A percentile compares a stretch with the other conserved stretches of the same genome.
Evolutionary conservation across 306 rosid genomes (phyloP).

Genomic region (Mimosa pudica): DNA sequence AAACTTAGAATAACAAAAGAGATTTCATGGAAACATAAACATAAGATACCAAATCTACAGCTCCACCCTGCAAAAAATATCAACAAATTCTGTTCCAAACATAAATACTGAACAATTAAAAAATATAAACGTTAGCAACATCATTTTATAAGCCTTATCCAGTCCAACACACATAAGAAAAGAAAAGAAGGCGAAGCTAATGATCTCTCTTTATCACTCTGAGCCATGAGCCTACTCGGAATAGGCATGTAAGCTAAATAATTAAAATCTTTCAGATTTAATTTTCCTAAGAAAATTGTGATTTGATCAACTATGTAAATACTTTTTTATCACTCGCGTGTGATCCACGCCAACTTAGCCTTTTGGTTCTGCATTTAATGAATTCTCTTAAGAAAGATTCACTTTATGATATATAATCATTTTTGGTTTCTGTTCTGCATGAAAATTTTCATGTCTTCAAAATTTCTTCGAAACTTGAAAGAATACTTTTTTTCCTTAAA

Average conservation of each 20-base stretch:
- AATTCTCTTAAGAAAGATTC: not conserved
- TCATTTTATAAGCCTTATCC: not conserved
- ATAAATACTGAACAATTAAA: not conserved
- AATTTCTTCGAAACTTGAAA: too few species aligned
- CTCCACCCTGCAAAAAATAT: too few species aligned
- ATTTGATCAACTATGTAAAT: not conserved
- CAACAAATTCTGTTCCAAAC: too few species aligned
- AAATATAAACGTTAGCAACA: not conserved
- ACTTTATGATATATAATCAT: conserved; percentile 33
- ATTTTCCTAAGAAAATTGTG: conserved; percentile 13
- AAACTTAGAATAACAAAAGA: too few species aligned
- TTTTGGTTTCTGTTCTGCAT: conserved; percentile 6
- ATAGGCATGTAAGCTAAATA: conserved; percentile 66
- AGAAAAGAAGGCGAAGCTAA: not conserved
- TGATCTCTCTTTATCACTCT: not conserved
- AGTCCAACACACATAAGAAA: not conserved
- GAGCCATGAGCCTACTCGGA: conserved; percentile 94
- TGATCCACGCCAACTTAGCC: not conserved
- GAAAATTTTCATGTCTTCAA: not conserved
- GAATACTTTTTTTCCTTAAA: too few species aligned
- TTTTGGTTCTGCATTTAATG: conserved; percentile 1
- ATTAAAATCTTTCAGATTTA: conserved; percentile 9
- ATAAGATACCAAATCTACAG: too few species aligned
- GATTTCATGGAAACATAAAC: too few species aligned
- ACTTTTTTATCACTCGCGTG: not conserved